phyloP scores from a whole-genome alignment of 2,329 filamentous ascomycete genomes.

The Fusarium mangiferae region DNA sequence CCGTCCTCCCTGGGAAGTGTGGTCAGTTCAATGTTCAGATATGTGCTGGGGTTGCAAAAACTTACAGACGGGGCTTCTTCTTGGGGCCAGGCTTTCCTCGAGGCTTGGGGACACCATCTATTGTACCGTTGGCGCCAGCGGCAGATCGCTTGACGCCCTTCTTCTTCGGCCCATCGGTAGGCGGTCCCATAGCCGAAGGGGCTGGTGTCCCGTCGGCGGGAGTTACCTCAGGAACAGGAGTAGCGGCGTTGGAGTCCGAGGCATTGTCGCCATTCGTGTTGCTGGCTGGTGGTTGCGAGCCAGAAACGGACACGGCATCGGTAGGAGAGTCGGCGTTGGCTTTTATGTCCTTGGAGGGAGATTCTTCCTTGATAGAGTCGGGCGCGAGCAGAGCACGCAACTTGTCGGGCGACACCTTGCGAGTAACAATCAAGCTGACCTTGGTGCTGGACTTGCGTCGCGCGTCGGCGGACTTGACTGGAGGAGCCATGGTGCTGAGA shows the following conservation, averaged over 20 bases:
- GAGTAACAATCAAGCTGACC: conserved; percentile 57
- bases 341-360: conserved; percentile 52
- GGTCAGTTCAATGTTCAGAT: conserved; percentile 43
- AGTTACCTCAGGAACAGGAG: conserved; percentile 66
- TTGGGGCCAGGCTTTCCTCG: conserved; percentile 93
- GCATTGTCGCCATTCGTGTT: conserved; percentile 65
- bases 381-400: conserved; percentile 63
- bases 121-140: conserved; percentile 68
- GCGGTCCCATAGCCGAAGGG: conserved; percentile 68
- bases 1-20: conserved; percentile 66
- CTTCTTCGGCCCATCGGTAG: conserved; percentile 73
- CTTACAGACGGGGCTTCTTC: conserved; percentile 95
- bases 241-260: conserved; percentile 69
- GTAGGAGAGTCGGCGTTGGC: conserved; percentile 58
- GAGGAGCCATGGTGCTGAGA: conserved; percentile 48
- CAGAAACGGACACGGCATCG: conserved; percentile 51
- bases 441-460: conserved; percentile 54
- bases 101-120: conserved; percentile 73
- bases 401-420: conserved; percentile 62
- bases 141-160: conserved; percentile 79
- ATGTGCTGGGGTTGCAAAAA: conserved; percentile 43
- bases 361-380: conserved; percentile 55
- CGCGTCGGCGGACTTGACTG: conserved; percentile 48
- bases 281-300: conserved; percentile 44
- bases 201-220: conserved; percentile 61